Percentiles rank a stretch among this genome's conserved stretches.
These are phyloP conservation scores for Trypanosoma mega DNA, from an alignment of 208 protist species.

Conservation along the genomic window DNA sequence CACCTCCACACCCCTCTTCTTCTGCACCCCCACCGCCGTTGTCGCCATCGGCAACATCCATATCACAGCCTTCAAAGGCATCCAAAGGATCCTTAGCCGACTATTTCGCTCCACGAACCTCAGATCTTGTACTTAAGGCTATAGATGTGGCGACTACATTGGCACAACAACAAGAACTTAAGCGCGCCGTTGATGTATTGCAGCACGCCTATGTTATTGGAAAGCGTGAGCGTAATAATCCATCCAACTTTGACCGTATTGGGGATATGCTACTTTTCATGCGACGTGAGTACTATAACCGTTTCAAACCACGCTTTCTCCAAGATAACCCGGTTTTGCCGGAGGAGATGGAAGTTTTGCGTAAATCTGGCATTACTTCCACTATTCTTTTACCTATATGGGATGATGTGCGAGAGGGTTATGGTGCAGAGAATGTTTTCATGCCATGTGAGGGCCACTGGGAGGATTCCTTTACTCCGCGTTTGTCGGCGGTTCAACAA, in stretches of 20 bases:
- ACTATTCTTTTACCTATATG: conserved; percentile 79
- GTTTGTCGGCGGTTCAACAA: conserved; percentile 31
- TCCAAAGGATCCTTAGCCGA: not conserved
- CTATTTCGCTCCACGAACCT: conserved; percentile 32
- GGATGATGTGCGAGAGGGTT: conserved; percentile 85
- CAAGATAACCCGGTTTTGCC: conserved; percentile 84
- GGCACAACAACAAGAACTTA: conserved; percentile 56
- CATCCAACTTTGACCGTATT: conserved; percentile 65
- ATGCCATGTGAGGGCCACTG: conserved; percentile 67
- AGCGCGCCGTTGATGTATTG: conserved; percentile 80
- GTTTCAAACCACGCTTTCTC: conserved; percentile 67
- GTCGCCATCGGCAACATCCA: not conserved
- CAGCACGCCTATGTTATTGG: conserved; percentile 70
- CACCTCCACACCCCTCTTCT: conserved; percentile 21
- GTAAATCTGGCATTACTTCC: conserved; percentile 60
- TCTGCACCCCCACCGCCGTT: not conserved
- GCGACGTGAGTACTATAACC: conserved; percentile 43
- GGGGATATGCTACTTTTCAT: conserved; percentile 59
- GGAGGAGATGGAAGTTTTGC: conserved; percentile 75
- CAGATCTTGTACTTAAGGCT: conserved; percentile 56
- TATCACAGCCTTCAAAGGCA: conserved; percentile 10
- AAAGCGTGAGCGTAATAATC: conserved; percentile 55
- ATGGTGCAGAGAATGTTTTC: conserved; percentile 82
- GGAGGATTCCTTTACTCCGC: conserved; percentile 33
- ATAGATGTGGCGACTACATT: conserved; percentile 64